Conservation (phyloP, 371 early-diverging fungal species). For the Batkoa obscura region DNA sequence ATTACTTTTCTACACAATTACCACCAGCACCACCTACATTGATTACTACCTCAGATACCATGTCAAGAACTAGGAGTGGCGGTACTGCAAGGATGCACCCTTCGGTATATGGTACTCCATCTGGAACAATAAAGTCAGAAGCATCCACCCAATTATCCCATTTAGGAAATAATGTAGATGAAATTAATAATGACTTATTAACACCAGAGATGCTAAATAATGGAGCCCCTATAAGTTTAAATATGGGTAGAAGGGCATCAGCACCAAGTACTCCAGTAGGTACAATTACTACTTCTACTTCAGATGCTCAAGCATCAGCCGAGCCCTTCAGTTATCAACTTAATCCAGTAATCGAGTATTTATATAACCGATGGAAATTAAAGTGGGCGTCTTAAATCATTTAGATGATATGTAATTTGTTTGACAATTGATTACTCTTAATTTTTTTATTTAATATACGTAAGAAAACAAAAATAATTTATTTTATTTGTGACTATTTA, state of each 20-base stretch:
- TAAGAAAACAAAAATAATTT: too few species aligned
- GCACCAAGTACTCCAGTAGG: slow-evolving; percentile 5
- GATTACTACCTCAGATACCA: not conserved
- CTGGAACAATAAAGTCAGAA: not conserved
- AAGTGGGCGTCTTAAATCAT: slow-evolving; percentile 4
- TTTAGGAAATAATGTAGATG: not conserved
- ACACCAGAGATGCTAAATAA: too few species aligned
- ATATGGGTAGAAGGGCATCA: not conserved
- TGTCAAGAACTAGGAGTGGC: not conserved
- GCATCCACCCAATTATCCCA: not conserved
- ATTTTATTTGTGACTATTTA: too few species aligned
- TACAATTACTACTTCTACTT: slow-evolving; percentile 6
- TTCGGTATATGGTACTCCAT: slow-evolving; percentile 3
- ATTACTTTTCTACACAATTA: slow-evolving; percentile 7
- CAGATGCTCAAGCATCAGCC: slow-evolving; percentile 2
- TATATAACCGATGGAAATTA: slow-evolving; percentile 7
- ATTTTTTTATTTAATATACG: too few species aligned
- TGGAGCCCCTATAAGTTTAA: too few species aligned
- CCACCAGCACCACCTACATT: slow-evolving; percentile 5
- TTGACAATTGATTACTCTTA: too few species aligned
- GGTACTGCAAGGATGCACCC: too few species aligned
- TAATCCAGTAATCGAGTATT: slow-evolving; percentile 5
- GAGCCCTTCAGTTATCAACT: slow-evolving; percentile 7
- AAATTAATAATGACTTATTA: not conserved
- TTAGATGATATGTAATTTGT: too few species aligned